Base-by-base conservation (phyloP, 78 protist species). In the Acrasis kona region DNA sequence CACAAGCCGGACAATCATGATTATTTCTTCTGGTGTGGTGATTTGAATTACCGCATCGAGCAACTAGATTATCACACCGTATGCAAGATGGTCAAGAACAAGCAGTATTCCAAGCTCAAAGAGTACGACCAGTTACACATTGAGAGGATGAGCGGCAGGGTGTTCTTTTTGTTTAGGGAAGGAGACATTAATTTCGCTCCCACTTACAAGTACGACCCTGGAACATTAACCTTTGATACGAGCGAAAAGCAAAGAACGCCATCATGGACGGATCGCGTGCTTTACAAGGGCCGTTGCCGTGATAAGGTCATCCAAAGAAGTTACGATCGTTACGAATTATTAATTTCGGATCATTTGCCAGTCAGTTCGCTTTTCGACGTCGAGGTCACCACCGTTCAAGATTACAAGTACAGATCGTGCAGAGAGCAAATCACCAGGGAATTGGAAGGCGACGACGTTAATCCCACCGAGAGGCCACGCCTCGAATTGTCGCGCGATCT, bases 121-220 rank as follows among this genome's bases (percentile, higher is more conserved):
- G 19, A 50, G 19, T 50, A 50, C 19, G 61, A 50, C 19, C 61
- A 50, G 19, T 50, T 50, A 50, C 19, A 19, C 19, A 50, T 50
- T 50, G 61, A 50, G 19, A 50, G 19, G 19, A 19, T n/a, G 19
- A 19, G 34, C 19, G 61, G 61, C 19, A 19, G 61, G 19, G 61
- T 50, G 19, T 50, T 50, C 19, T 50, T 19, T 19, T 19, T 19
- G 19, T 80, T 76, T 57, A 38, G 28, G 27, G 89, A 81, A 12
- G 85, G 50, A 32, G 39, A 29, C 31, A 40, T 85, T 10, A 12
- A 30, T 8, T 89, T 89, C 41, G 82, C 86, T 1, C 93, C 93
- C 2, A 89, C 90, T 61, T 89, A 89, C 71, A 84, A 84, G 37
- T 89, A 68, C 57, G 89, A 89, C 65, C 36, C 73, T 37, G 84